These are phyloP conservation scores for Allantophomopsis cytisporea DNA, from an alignment of 2,329 filamentous ascomycete genomes.

Conservation along the genomic window DNA sequence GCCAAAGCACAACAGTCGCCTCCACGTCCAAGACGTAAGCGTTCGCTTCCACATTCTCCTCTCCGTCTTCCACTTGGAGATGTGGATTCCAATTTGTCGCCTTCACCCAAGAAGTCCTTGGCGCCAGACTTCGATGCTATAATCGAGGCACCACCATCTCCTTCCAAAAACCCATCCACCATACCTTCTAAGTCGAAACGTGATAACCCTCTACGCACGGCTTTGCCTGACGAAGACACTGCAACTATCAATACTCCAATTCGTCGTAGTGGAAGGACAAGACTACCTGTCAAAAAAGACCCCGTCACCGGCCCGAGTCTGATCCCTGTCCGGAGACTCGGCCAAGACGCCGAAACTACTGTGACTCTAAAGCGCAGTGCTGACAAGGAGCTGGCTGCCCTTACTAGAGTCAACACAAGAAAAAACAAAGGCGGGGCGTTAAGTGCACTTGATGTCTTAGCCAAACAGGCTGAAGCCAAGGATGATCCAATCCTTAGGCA, in stretches of 20 bases:
- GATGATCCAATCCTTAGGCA: constrained; percentile 23
- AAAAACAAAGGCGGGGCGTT: constrained; percentile 28
- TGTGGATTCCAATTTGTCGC: constrained; percentile 7
- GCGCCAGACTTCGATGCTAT: background rate
- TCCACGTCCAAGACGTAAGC: constrained; percentile 13
- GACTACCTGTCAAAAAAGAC: constrained; percentile 13
- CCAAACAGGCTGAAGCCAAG: constrained; percentile 22
- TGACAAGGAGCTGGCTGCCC: constrained; percentile 26
- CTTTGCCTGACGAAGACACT: constrained; percentile 4
- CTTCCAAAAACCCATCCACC: constrained; percentile 1
- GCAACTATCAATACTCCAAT: constrained; percentile 8
- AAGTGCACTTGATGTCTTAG: constrained; percentile 14
- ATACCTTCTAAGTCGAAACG: constrained; percentile 7
- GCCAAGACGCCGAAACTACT: constrained; percentile 15
- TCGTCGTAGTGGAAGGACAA: constrained; percentile 17
- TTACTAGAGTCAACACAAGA: constrained; percentile 29
- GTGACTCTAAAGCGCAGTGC: constrained; percentile 18
- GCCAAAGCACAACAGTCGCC: constrained; percentile 14
- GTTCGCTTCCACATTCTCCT: constrained; percentile 17
- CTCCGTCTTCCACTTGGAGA: constrained; percentile 14
- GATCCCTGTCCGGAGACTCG: constrained; percentile 17
- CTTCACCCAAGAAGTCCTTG: constrained; percentile 7
- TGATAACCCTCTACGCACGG: constrained; percentile 4
- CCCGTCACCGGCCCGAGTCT: constrained; percentile 13
- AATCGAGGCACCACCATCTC: background rate